phyloP scores from a whole-genome alignment of 768 basidiomycete genomes.

The Leccinellum luteum region DNA sequence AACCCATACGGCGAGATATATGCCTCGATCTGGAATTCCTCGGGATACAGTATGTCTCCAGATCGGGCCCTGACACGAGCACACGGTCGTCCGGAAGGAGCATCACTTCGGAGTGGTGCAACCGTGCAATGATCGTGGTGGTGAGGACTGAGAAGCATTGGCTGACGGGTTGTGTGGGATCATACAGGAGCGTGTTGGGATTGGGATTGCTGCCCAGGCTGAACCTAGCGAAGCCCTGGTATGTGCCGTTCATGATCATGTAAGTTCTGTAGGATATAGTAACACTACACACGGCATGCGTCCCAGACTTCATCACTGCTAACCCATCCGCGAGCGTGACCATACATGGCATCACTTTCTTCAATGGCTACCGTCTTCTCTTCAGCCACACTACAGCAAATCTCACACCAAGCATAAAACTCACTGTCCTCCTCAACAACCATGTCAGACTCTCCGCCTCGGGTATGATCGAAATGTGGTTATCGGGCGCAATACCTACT shows the following conservation, averaged over 20 bases:
- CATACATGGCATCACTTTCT: slow-evolving; percentile 76
- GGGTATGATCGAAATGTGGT: no score
- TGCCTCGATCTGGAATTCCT: slow-evolving; percentile 76
- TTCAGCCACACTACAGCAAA: no score
- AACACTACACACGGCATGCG: slow-evolving; percentile 7
- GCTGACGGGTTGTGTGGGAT: slow-evolving; percentile 55
- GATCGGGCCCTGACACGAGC: slow-evolving; percentile 75
- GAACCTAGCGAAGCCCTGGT: slow-evolving; percentile 69
- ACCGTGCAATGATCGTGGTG: slow-evolving; percentile 65
- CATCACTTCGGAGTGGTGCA: slow-evolving; percentile 77
- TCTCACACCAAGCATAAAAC: no score
- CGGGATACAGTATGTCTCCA: slow-evolving; percentile 58
- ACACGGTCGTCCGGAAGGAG: slow-evolving; percentile 75
- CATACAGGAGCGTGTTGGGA: slow-evolving; percentile 65
- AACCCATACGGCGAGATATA: slow-evolving; percentile 87
- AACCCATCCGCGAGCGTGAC: slow-evolving; percentile 53
- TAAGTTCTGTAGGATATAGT: slow-evolving; percentile 12
- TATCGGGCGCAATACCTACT: no score
- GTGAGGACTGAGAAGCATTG: slow-evolving; percentile 66
- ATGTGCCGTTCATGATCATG: slow-evolving; percentile 74
- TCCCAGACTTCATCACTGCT: background rate
- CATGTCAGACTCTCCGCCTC: no score
- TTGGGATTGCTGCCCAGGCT: slow-evolving; percentile 67
- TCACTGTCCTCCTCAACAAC: no score
- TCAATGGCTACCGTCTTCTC: slow-evolving; percentile 47